Conservation (phyloP, 176 grass and related monocot species). For the Zoysia japonica region DNA sequence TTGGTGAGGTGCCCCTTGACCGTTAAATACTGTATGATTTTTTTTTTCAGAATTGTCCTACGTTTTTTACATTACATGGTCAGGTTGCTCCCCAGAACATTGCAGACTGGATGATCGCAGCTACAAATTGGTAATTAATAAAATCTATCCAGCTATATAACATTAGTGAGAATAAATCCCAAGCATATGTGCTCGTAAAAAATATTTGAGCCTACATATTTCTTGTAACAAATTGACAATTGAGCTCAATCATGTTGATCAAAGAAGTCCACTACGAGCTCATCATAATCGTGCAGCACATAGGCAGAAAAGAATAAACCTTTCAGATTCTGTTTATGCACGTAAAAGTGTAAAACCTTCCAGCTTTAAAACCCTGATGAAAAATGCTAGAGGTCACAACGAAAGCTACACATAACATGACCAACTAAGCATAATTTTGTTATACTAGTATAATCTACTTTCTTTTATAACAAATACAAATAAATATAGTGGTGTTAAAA, state of each 20-base stretch:
- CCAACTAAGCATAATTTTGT: fast-evolving
- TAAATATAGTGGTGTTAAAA: no score
- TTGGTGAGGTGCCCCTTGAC: no score
- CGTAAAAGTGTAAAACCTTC: no score
- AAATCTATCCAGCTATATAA: not conserved
- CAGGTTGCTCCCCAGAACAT: no score
- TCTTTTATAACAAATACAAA: no score
- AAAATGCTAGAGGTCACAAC: not conserved
- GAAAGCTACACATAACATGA: conserved; percentile 1
- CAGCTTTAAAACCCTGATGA: not conserved
- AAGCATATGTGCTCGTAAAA: not conserved
- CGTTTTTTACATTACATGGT: no score
- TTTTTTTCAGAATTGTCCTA: no score
- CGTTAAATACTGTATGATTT: no score
- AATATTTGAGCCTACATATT: not conserved
- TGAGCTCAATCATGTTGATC: no score
- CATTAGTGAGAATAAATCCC: not conserved
- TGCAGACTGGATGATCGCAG: no score
- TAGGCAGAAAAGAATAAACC: conserved; percentile 35
- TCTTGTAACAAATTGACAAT: not conserved
- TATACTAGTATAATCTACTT: no score
- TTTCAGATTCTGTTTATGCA: not conserved
- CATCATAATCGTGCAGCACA: not conserved
- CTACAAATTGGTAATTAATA: not conserved
- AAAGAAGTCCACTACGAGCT: not conserved